Percentiles rank a stretch among this genome's conserved stretches.
These are phyloP conservation scores for Saccharomyces eubayanus DNA, from an alignment of 805 yeast genomes.

Conservation along the genomic window DNA sequence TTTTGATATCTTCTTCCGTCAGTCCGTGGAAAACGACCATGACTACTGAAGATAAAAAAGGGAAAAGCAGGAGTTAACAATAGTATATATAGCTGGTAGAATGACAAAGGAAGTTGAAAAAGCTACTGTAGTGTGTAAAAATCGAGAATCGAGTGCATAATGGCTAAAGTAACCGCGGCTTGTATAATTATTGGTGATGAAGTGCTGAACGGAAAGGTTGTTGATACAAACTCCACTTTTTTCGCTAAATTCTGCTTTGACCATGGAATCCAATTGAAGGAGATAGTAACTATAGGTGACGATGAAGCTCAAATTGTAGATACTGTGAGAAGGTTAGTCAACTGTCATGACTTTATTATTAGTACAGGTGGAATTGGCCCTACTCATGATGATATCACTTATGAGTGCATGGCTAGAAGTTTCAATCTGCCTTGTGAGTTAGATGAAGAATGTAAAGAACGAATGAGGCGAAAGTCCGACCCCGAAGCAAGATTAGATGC, in stretches of 20 bases:
- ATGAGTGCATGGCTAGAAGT: slow-evolving; percentile 62
- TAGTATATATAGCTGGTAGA: not conserved
- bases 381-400: slow-evolving; percentile 86
- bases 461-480: slow-evolving; percentile 47
- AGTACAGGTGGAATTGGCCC: slow-evolving; percentile 71
- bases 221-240: slow-evolving; percentile 65
- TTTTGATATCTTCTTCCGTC: not conserved
- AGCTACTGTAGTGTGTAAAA: not conserved
- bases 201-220: slow-evolving; percentile 75
- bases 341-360: slow-evolving; percentile 56
- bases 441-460: slow-evolving; percentile 48
- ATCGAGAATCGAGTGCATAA: slow-evolving; percentile 1
- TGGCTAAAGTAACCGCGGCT: slow-evolving; percentile 28
- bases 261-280: slow-evolving; percentile 56
- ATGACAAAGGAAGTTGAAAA: not conserved
- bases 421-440: slow-evolving; percentile 43
- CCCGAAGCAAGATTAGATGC: slow-evolving; percentile 29
- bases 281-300: slow-evolving; percentile 70
- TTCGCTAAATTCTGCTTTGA: slow-evolving; percentile 67
- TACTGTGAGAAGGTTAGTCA: slow-evolving; percentile 38
- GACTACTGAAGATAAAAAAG: not conserved
- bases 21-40: not conserved
- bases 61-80: not conserved
- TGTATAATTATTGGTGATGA: slow-evolving; percentile 69
- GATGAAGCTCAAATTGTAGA: slow-evolving; percentile 55